Evolutionary conservation across 2,329 filamentous ascomycete genomes (phyloP).

Genomic region (Botrytis tulipae): DNA sequence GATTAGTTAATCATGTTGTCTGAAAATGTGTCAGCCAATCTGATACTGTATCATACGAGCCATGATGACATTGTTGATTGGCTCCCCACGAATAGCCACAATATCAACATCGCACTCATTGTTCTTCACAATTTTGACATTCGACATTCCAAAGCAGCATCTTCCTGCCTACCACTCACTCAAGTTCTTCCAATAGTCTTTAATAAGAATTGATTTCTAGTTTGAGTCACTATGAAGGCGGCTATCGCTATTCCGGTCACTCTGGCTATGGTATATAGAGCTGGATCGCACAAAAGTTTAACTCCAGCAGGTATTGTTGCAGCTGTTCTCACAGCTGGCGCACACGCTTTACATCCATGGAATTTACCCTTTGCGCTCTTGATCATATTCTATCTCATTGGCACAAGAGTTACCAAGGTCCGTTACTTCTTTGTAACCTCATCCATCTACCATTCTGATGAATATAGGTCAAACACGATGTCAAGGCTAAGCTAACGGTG

Average conservation of each 20-base stretch:
- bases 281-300: constrained; percentile 71
- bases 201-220: background rate
- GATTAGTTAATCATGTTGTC: background rate
- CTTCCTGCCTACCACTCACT: background rate
- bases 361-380: constrained; percentile 85
- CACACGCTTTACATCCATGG: constrained; percentile 91
- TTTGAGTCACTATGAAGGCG: constrained; percentile 49
- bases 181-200: background rate
- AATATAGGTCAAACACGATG: constrained; percentile 74
- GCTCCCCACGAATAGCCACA: background rate
- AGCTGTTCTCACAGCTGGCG: constrained; percentile 69
- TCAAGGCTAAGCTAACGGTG: constrained; percentile 80
- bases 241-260: constrained; percentile 58
- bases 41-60: background rate
- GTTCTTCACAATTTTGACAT: background rate
- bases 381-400: constrained; percentile 80
- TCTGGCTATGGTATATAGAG: constrained; percentile 61
- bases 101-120: constrained; percentile 7
- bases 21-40: background rate
- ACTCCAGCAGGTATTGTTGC: constrained; percentile 72
- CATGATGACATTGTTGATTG: constrained; percentile 1
- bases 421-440: constrained; percentile 3
- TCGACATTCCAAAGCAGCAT: background rate
- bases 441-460: constrained; percentile 23
- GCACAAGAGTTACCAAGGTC: constrained; percentile 81